These are phyloP conservation scores for Colletotrichum melonis DNA, from an alignment of 2,329 filamentous ascomycete species.

Conservation along the genomic window DNA sequence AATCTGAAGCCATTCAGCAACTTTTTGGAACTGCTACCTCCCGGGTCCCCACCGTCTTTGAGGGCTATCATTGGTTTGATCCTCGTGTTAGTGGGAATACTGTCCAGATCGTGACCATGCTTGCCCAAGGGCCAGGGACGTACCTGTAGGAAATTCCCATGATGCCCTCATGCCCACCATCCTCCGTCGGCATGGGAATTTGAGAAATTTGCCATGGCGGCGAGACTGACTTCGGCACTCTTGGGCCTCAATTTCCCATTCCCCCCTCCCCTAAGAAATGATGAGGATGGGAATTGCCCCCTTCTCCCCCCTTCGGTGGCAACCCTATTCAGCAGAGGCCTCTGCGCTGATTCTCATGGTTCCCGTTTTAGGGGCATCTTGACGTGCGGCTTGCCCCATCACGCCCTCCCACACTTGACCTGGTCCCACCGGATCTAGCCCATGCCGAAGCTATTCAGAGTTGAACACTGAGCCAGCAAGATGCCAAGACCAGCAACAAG, in stretches of 20 bases:
- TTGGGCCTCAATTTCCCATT: constrained; percentile 34
- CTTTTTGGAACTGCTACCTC: not conserved
- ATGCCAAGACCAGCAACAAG: not conserved
- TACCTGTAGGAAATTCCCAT: not conserved
- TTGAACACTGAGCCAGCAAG: not conserved
- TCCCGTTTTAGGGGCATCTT: not conserved
- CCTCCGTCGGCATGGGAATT: constrained; percentile 25
- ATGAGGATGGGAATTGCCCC: constrained; percentile 15
- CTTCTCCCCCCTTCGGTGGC: not conserved
- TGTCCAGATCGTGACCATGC: constrained; percentile 17
- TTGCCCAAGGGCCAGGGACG: not conserved
- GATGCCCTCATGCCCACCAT: constrained; percentile 1
- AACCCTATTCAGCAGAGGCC: not conserved
- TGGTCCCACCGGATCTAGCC: constrained; percentile 23
- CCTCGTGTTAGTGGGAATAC: constrained; percentile 1
- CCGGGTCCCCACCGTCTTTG: not conserved
- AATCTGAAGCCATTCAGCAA: constrained; percentile 24
- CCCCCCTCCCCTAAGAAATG: not conserved
- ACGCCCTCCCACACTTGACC: not conserved
- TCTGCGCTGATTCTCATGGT: constrained; percentile 6
- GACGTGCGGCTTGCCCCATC: constrained; percentile 4
- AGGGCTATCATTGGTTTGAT: constrained; percentile 30
- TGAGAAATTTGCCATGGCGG: constrained; percentile 29
- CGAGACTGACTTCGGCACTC: constrained; percentile 15
- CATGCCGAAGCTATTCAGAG: constrained; percentile 17